Evolutionary conservation across 495 filamentous ascomycete genomes (phyloP).

Genomic region (Annulohypoxylon stygium): DNA sequence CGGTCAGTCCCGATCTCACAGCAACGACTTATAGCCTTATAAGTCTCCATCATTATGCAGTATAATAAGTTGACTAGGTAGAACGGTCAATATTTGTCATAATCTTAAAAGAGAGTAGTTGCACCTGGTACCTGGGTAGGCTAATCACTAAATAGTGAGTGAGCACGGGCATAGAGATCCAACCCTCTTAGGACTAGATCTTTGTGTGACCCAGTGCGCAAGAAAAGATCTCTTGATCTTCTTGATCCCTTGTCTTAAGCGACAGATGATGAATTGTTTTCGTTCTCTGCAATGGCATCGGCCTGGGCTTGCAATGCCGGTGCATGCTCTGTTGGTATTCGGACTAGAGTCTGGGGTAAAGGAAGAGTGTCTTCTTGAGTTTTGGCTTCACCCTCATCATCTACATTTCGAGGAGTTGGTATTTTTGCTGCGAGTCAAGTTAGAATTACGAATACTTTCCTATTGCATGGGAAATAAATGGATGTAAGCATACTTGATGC

Average conservation of each 20-base stretch:
- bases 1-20: background rate
- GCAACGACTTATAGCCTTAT: conserved; percentile 16
- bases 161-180: conserved; percentile 7
- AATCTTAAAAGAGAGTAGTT: background rate
- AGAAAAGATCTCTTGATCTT: background rate
- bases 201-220: background rate
- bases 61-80: background rate
- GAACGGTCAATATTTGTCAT: background rate
- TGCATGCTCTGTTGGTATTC: conserved; percentile 79
- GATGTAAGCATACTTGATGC: conserved; percentile 79
- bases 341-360: conserved; percentile 83
- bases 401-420: conserved; percentile 62
- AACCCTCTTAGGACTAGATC: background rate
- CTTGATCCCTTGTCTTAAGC: conserved; percentile 25
- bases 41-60: background rate
- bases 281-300: conserved; percentile 58
- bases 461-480: conserved; percentile 51
- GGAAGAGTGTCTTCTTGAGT: conserved; percentile 59
- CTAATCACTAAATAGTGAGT: background rate
- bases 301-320: conserved; percentile 66
- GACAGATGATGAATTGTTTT: conserved; percentile 39
- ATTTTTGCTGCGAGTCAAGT: conserved; percentile 65
- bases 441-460: conserved; percentile 29
- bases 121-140: conserved; percentile 6
- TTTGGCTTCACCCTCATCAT: conserved; percentile 54